Conservation (phyloP, 2,329 filamentous ascomycete species). For the Exophiala calicioides region DNA sequence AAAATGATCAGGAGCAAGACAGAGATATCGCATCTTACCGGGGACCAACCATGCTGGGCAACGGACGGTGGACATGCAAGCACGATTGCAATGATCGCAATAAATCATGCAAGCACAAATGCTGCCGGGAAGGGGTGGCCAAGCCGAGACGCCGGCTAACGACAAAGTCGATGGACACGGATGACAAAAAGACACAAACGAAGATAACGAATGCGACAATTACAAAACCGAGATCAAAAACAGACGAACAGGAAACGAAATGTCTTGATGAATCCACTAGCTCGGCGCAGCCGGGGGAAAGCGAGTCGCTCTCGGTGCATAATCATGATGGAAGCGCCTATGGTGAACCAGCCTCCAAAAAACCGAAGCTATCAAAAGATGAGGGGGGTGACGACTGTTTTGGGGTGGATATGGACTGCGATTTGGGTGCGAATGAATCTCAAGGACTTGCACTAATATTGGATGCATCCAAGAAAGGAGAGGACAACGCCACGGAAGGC, state of each 20-base stretch:
- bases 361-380: slow-evolving; percentile 6
- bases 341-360: slow-evolving; percentile 12
- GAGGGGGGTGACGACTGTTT: not conserved
- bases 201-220: slow-evolving; percentile 17
- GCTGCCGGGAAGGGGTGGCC: slow-evolving; percentile 70
- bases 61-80: slow-evolving; percentile 74
- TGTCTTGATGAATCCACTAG: not conserved
- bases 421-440: not conserved
- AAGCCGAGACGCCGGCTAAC: slow-evolving; percentile 56
- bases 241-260: not conserved
- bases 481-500: too few relatives aligned
- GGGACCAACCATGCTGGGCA: slow-evolving; percentile 58
- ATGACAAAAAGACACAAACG: slow-evolving; percentile 16
- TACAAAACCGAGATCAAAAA: not conserved
- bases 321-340: too few relatives aligned
- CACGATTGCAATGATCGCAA: slow-evolving; percentile 66
- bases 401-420: not conserved
- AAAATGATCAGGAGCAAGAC: slow-evolving; percentile 8
- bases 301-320: too few relatives aligned
- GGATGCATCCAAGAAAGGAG: not conserved
- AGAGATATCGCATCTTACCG: slow-evolving; percentile 13
- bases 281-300: not conserved
- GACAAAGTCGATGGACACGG: slow-evolving; percentile 20
- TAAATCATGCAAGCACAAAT: slow-evolving; percentile 67
- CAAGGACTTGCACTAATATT: too few relatives aligned